Evolutionary conservation across 768 basidiomycete genomes (phyloP).

Genomic region (Dioszegia aurantiaca): DNA sequence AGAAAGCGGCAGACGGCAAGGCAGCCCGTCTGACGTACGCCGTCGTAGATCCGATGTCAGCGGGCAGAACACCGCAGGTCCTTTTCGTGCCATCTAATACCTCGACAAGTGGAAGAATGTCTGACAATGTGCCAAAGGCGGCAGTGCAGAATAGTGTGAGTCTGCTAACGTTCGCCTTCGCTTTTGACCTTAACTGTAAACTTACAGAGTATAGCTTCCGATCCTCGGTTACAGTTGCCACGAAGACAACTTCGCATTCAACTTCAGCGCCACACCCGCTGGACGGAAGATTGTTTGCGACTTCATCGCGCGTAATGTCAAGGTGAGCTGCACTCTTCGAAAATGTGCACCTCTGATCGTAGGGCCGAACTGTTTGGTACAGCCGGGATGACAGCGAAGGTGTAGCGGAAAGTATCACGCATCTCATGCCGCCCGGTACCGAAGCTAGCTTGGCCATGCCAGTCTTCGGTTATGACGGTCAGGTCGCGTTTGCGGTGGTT

Average conservation of each 20-base stretch:
- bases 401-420: slow-evolving; percentile 39
- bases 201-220: slow-evolving; percentile 31
- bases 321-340: slow-evolving; percentile 17
- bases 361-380: slow-evolving; percentile 46
- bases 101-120: not conserved
- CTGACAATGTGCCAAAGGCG: slow-evolving; percentile 1
- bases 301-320: slow-evolving; percentile 48
- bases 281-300: slow-evolving; percentile 45
- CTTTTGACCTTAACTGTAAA: not conserved
- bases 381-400: slow-evolving; percentile 46
- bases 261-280: slow-evolving; percentile 35
- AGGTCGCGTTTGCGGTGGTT: slow-evolving; percentile 45
- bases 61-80: slow-evolving; percentile 40
- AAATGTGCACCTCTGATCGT: slow-evolving; percentile 4
- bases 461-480: slow-evolving; percentile 48
- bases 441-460: slow-evolving; percentile 48
- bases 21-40: slow-evolving; percentile 31
- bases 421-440: slow-evolving; percentile 45
- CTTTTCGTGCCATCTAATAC: slow-evolving; percentile 28
- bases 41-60: slow-evolving; percentile 29
- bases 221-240: slow-evolving; percentile 40
- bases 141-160: slow-evolving; percentile 18
- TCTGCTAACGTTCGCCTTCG: too few relatives aligned
- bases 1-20: slow-evolving; percentile 19
- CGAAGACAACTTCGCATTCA: slow-evolving; percentile 40